Evolutionary conservation across 2,329 filamentous ascomycete species (phyloP).

Genomic region (Colletotrichum tofieldiae): DNA sequence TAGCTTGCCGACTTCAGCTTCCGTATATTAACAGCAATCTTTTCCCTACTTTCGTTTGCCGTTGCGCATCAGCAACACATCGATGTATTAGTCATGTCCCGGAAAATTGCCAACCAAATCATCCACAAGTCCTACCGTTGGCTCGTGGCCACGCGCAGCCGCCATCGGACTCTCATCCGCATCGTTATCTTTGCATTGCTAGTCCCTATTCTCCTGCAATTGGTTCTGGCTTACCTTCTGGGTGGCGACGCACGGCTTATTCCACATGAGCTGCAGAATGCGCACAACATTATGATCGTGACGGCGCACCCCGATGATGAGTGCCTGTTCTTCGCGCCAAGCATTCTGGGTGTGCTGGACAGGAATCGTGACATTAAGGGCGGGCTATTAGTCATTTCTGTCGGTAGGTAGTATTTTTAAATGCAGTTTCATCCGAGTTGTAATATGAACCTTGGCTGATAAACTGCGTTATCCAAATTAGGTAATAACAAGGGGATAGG

Average conservation of each 20-base stretch:
- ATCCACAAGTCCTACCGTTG: background rate
- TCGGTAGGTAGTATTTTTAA: slow-evolving; percentile 45
- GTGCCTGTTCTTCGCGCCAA: slow-evolving; percentile 53
- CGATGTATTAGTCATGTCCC: background rate
- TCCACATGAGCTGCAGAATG: slow-evolving; percentile 52
- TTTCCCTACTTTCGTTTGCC: background rate
- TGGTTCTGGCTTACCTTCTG: slow-evolving; percentile 54
- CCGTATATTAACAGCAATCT: background rate
- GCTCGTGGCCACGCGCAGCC: background rate
- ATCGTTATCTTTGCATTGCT: background rate
- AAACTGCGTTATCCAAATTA: background rate
- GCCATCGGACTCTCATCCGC: background rate
- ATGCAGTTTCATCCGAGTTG: too few relatives aligned
- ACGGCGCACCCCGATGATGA: slow-evolving; percentile 60
- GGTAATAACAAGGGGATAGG: slow-evolving; percentile 53
- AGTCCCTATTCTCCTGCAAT: slow-evolving; percentile 53
- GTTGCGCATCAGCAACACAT: background rate
- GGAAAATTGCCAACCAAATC: background rate
- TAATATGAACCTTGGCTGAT: background rate
- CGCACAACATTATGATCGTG: slow-evolving; percentile 55
- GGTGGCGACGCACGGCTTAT: slow-evolving; percentile 55
- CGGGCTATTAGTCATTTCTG: slow-evolving; percentile 52
- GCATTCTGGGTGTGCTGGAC: slow-evolving; percentile 51
- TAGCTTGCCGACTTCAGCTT: too few relatives aligned
- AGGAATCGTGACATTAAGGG: slow-evolving; percentile 48